phyloP scores from a whole-genome alignment of 202 grass and related monocot species.

The Setaria italica region DNA sequence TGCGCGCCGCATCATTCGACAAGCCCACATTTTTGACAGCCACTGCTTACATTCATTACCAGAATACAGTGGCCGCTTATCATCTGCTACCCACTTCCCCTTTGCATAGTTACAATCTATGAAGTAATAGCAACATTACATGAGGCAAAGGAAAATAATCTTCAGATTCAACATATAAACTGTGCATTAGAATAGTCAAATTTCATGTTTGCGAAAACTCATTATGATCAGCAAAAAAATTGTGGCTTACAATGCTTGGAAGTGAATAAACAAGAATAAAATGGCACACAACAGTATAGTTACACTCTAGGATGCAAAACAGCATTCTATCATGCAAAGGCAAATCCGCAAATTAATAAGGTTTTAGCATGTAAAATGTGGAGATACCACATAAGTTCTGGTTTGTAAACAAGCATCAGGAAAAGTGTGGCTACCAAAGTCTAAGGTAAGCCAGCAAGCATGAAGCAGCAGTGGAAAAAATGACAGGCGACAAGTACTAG shows the following conservation, averaged over 20 bases:
- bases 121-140: slow-evolving; percentile 41
- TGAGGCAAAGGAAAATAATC: slow-evolving; percentile 25
- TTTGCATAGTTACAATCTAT: slow-evolving; percentile 82
- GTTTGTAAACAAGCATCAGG: slow-evolving; percentile 10
- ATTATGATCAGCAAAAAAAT: neutral
- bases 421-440: neutral
- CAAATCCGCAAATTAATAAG: neutral
- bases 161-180: slow-evolving; percentile 6
- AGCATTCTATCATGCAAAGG: slow-evolving; percentile 21
- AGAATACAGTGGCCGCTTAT: slow-evolving; percentile 70
- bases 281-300: slow-evolving; percentile 38
- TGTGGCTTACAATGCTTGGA: slow-evolving; percentile 2
- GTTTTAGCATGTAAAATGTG: neutral
- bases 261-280: slow-evolving; percentile 12
- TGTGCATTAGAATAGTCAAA: neutral
- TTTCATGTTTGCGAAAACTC: slow-evolving; percentile 3
- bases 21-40: slow-evolving; percentile 91
- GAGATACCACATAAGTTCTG: neutral
- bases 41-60: slow-evolving; percentile 84
- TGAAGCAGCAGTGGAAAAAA: neutral
- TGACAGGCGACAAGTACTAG: neutral
- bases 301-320: slow-evolving; percentile 40
- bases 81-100: slow-evolving; percentile 82
- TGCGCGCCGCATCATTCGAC: slow-evolving; percentile 72
- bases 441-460: slow-evolving; percentile 23